Base-by-base conservation (phyloP, 345 rosid genomes). In the Arabis hirsuta region DNA sequence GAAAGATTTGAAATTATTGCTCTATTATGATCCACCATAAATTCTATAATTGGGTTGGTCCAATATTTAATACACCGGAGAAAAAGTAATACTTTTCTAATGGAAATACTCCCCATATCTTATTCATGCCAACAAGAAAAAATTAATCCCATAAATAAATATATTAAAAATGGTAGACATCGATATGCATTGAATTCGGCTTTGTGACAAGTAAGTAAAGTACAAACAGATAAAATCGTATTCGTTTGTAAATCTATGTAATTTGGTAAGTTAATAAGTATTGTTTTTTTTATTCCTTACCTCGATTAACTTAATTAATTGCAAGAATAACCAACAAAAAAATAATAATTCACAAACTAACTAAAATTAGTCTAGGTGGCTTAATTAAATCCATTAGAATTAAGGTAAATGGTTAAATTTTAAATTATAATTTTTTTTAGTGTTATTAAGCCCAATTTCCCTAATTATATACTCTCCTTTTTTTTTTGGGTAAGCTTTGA, bases 31-130 rank as follows among this genome's bases (percentile, higher is more conserved):
- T 48, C 34, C 61, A 56, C 67, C 55, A 62, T 76, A 55, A 55
- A 56, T 76, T 63, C 71, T 41, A 63, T 69, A 69, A 69, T 50
- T 69, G 70, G 55, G 71, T 62, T 67, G 65, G 68, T 76, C 74
- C 59, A 62, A 47, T 55, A 62, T 62, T 63, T 55, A 63, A 55
- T 76, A 44, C 44, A 55, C 74, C 12, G 24, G 6, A 62, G 48
- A 27, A 12, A 60, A 52, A 51, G 67, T 67, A 74, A 4, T 29
- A 56, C 0, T 39, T 43, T 3, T 12, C 5, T 24, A 29, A 48
- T 13, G n/a, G n/a, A 38, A 2, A 42, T 19, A 26, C 9, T 29
- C n/a, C 16, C 3, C 42, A 22, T 14, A 54, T 53, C 38, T 53
- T 67, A 47, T 9, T 43, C 16, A 45, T 50, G 13, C 50, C 76